Percentiles rank a stretch among this genome's conserved stretches.
phyloP scores from a whole-genome alignment of 139 green algal genomes.

The Astrephomene gubernaculifera region DNA sequence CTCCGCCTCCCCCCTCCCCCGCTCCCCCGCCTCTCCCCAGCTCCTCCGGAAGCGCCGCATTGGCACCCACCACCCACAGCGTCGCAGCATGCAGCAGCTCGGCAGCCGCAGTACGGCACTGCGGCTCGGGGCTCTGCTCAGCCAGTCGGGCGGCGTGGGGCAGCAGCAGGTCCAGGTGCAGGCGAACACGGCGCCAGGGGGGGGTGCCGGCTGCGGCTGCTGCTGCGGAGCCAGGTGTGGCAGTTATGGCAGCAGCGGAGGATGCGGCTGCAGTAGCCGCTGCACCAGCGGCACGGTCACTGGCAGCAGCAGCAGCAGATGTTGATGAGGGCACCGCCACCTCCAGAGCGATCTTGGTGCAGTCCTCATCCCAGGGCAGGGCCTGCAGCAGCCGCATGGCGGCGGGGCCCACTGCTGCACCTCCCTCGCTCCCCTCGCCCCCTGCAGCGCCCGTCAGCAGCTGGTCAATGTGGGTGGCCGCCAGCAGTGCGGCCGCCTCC shows the following conservation, averaged over 20 bases:
- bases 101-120: background rate
- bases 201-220: no score
- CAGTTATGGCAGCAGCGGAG: no score
- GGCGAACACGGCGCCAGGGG: background rate
- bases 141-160: slow-evolving; percentile 25
- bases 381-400: background rate
- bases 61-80: slow-evolving; percentile 44
- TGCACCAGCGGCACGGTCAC: no score
- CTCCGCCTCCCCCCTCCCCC: background rate
- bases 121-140: slow-evolving; percentile 23
- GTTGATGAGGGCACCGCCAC: slow-evolving; percentile 25
- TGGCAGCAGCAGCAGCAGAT: background rate
- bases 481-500: background rate
- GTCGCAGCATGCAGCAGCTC: slow-evolving; percentile 35
- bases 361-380: slow-evolving; percentile 18
- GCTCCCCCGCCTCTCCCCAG: background rate
- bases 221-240: no score
- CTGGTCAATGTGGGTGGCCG: background rate
- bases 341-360: background rate
- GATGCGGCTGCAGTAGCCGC: no score
- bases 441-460: background rate
- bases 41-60: slow-evolving; percentile 29
- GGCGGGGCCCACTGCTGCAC: background rate
- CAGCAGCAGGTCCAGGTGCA: slow-evolving; percentile 39
- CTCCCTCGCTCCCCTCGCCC: background rate